phyloP scores from a whole-genome alignment of 345 rosid genomes.

The Gossypium arboreum region DNA sequence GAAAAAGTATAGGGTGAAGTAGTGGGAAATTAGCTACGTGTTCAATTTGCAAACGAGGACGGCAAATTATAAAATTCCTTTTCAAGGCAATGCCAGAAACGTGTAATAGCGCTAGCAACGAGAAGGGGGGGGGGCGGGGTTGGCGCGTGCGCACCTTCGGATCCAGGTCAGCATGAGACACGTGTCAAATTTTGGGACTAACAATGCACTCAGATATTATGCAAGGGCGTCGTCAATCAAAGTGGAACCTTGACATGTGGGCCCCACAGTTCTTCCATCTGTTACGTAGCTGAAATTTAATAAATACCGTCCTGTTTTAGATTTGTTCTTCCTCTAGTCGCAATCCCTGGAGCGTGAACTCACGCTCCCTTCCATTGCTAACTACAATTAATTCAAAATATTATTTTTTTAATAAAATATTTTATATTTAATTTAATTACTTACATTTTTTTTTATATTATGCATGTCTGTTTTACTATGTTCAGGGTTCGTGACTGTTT shows the following conservation, averaged over 20 bases:
- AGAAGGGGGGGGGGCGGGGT: not conserved
- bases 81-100: conserved; percentile 20
- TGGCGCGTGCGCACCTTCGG: conserved; percentile 12
- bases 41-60: conserved; percentile 6
- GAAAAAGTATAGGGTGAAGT: not conserved
- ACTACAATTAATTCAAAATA: too few species aligned
- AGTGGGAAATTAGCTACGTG: conserved; percentile 1
- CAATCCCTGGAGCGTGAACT: not conserved
- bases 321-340: not conserved
- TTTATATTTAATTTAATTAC: too few species aligned
- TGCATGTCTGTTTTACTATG: too few species aligned
- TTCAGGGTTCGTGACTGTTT: accelerated
- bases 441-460: too few species aligned
- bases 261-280: conserved; percentile 21
- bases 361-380: not conserved
- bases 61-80: not conserved
- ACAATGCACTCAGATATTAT: conserved; percentile 27
- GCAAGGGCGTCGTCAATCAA: conserved; percentile 4
- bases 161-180: conserved; percentile 31
- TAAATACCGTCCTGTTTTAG: not conserved
- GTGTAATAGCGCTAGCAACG: not conserved
- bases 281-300: conserved; percentile 20
- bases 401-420: too few species aligned
- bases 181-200: conserved; percentile 21
- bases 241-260: not conserved